Evolutionary conservation across 2,329 filamentous ascomycete species (phyloP), one percentile per base, ranked within the genome.

Genomic region (Magnaporthiopsis incrustans): DNA sequence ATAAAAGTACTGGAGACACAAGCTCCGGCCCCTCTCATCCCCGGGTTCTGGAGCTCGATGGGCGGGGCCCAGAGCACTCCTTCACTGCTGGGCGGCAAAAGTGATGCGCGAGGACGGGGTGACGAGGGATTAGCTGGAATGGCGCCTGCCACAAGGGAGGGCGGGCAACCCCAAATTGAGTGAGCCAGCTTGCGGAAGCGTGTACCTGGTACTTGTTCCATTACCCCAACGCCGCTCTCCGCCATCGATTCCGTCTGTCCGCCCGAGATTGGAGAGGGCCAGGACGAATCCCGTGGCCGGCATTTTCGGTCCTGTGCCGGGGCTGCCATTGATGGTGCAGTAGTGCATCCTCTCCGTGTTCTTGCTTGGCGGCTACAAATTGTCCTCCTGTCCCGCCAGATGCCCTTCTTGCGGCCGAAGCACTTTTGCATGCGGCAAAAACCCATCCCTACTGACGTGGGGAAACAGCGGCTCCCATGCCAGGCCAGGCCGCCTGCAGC

Each of bases 161-260:
- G 44, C 44, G 44, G 44, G 44, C 44, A 53, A 25, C 44, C 44
- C 44, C n/a, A 25, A 53, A 22, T 25, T 53, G 18, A 22, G 44
- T 22, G n/a, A 25, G 44, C 44, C 18, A 10, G 22, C 44, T 18
- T 4, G 44, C n/a, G 44, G 44, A 35, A 2, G 18, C 8, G 44
- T 8, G 44, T 53, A 25, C 44, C 44, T 11, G 44, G 18, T 53
- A 53, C 44, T 25, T 53, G 18, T 53, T n/a, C 44, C 44, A 53
- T 53, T 53, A 25, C 44, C 44, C 44, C 44, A 53, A 53, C 18
- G 7, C 22, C 22, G n/a, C 44, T 53, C 18, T 50, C 44, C 32
- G 18, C 61, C 26, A 11, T 62, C 59, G 25, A 64, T n/a, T 62
- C 64, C 10, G 38, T 66, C 26, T 67, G 61, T 15, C 44, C 44